Evolutionary conservation across 352 stramenopile species (phyloP), one percentile per base, ranked within the genome.

Genomic region (Globisporangium abappressorium): DNA sequence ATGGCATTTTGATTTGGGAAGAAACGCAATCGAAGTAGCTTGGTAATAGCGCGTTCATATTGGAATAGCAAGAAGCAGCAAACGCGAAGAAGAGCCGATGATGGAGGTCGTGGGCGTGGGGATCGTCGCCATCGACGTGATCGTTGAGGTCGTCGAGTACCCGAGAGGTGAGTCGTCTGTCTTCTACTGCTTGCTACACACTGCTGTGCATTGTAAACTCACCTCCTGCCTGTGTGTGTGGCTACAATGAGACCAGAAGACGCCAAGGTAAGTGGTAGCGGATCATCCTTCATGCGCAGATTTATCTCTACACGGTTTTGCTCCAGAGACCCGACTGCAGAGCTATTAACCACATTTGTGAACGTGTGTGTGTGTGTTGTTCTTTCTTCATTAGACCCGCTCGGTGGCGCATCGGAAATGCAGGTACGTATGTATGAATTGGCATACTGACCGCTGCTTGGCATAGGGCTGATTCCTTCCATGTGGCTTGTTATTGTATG

Each of bases 121-220:
- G n/a, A 93, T 89, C 71, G 83, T 78, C 33, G 79, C 85, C 38
- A 82, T 93, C 62, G 83, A 93, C 69, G 72, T 93, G 30, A 79
- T 92, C 57, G 72, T 86, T 46, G 82, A 90, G 62, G 80, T 93
- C 33, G 80, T 74, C 11, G 51, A 55, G 62, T 93, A 79, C 54
- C 85, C 85, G 11, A 59, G 76, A 77, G 85, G 85, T 93, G 63
- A 28, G 66, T 38, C 2, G 4, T 0, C 7, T 38, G 12, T 11
- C 14, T 34, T 14, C 30, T 15, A 41, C 22, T 12, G 26, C 14
- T 20, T n/a, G 14, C 20, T n/a, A 2, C 34, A 20, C 36, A 43
- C 11, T 43, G 4, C 47, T 34, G 14, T 20, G 60, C 9, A 33
- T 7, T 11, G 9, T 24, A 47, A 28, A 28, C 28, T 57, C 60